phyloP scores from a whole-genome alignment of 495 filamentous ascomycete genomes.

The Bryoglossum gracile region DNA sequence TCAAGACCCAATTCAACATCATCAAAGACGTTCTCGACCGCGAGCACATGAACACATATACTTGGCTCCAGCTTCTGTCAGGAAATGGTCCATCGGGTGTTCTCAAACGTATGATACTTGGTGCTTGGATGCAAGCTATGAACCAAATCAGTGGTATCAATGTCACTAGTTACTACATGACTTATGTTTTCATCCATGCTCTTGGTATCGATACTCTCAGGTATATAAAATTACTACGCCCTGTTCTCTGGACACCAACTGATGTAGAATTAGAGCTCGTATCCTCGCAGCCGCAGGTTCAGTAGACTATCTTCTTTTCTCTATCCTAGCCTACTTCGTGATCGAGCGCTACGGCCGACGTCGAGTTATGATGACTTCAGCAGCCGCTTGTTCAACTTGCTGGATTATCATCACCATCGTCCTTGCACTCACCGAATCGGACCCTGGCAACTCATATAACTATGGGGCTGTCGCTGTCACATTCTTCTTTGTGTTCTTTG shows the following conservation, averaged over 20 bases:
- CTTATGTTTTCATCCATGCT: conserved; percentile 59
- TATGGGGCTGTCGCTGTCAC: conserved; percentile 66
- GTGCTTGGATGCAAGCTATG: conserved; percentile 58
- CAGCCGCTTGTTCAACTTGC: conserved; percentile 56
- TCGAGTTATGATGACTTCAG: conserved; percentile 61
- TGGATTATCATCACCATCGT: conserved; percentile 67
- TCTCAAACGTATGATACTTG: conserved; percentile 44
- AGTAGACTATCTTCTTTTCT: conserved; percentile 59
- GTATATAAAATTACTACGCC: neutral
- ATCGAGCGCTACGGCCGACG: conserved; percentile 66
- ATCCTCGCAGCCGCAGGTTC: conserved; percentile 64
- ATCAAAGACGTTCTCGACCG: conserved; percentile 30
- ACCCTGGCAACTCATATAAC: conserved; percentile 26
- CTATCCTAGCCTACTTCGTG: conserved; percentile 70
- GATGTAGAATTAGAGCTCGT: conserved; percentile 46
- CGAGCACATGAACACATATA: conserved; percentile 8
- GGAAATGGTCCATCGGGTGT: conserved; percentile 6
- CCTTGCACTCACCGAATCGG: conserved; percentile 39
- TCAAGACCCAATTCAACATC: conserved; percentile 49
- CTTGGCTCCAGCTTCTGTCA: conserved; percentile 5
- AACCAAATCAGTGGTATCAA: conserved; percentile 73
- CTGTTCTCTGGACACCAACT: conserved; percentile 8
- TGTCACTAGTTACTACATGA: conserved; percentile 75
- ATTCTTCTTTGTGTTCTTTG: conserved; percentile 65
- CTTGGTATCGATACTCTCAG: conserved; percentile 35